These are phyloP conservation scores for Rhizoctonia solani DNA, from an alignment of 1,284 basidiomycete genomes.

Conservation along the genomic window DNA sequence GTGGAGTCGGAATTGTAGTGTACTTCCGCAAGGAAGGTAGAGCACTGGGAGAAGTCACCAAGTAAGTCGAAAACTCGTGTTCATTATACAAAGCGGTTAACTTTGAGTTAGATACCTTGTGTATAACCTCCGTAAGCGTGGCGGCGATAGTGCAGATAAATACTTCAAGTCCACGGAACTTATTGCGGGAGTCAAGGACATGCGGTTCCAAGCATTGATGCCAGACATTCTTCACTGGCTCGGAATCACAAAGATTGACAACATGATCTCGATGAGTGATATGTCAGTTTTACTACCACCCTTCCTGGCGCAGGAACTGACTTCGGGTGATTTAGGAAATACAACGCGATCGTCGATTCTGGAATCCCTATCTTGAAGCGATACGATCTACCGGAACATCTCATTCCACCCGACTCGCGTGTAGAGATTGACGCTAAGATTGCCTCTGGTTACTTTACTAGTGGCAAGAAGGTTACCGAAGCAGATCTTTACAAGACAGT, in stretches of 20 bases:
- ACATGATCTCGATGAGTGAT: slow-evolving; percentile 91
- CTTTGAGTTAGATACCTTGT: slow-evolving; percentile 69
- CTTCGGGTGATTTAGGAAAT: slow-evolving; percentile 67
- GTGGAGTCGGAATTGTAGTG: slow-evolving; percentile 89
- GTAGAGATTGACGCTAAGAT: slow-evolving; percentile 97
- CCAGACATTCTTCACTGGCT: slow-evolving; percentile 94
- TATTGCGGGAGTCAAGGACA: slow-evolving; percentile 94
- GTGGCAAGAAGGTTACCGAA: slow-evolving; percentile 73
- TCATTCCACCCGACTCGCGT: slow-evolving; percentile 88
- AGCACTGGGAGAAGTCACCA: slow-evolving; percentile 90
- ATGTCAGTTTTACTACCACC: slow-evolving; percentile 56
- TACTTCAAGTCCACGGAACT: slow-evolving; percentile 95
- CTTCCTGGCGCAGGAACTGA: background rate
- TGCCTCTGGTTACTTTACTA: slow-evolving; percentile 88
- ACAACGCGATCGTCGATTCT: slow-evolving; percentile 86
- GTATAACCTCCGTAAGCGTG: slow-evolving; percentile 94
- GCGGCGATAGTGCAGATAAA: slow-evolving; percentile 87
- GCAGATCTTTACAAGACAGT: slow-evolving; percentile 83
- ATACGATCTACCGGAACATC: slow-evolving; percentile 85
- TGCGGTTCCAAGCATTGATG: slow-evolving; percentile 95
- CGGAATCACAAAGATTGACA: slow-evolving; percentile 87
- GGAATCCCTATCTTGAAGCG: slow-evolving; percentile 84
- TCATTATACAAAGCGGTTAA: background rate
- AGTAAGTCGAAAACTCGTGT: slow-evolving; percentile 52
- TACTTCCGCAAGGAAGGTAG: slow-evolving; percentile 96